A percentile compares a stretch with the other conserved stretches of the same genome.
Conservation (phyloP, 345 rosid species). For the Anacardium occidentale region DNA sequence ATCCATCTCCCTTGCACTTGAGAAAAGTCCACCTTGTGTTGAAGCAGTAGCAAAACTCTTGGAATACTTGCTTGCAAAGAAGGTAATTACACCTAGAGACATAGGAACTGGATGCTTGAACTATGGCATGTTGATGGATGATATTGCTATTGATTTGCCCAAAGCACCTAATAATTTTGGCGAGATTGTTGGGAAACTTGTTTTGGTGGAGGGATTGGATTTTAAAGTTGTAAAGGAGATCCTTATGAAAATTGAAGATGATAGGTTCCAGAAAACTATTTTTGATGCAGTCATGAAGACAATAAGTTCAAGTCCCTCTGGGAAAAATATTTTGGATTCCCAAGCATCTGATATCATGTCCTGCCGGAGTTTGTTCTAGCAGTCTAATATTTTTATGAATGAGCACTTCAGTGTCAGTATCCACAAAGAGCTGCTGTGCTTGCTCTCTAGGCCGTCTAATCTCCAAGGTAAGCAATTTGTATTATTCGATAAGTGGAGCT, state of each 20-base stretch:
- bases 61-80: slow-evolving; percentile 45
- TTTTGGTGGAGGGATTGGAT: slow-evolving; percentile 47
- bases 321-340: slow-evolving; percentile 42
- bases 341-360: slow-evolving; percentile 59
- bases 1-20: slow-evolving; percentile 69
- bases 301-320: slow-evolving; percentile 36
- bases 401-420: slow-evolving; percentile 7
- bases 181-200: slow-evolving; percentile 63
- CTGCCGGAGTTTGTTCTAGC: slow-evolving; percentile 52
- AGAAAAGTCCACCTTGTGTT: slow-evolving; percentile 61
- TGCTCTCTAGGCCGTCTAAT: slow-evolving; percentile 8
- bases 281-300: slow-evolving; percentile 49
- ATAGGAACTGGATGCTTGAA: slow-evolving; percentile 63
- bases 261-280: slow-evolving; percentile 49
- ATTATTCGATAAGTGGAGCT: slow-evolving; percentile 34
- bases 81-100: slow-evolving; percentile 48
- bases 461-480: slow-evolving; percentile 36
- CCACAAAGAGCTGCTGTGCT: slow-evolving; percentile 17
- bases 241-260: slow-evolving; percentile 67
- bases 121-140: slow-evolving; percentile 71
- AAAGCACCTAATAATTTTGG: slow-evolving; percentile 80
- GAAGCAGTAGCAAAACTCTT: slow-evolving; percentile 51
- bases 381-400: neutral
- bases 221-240: slow-evolving; percentile 58
- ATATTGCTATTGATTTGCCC: slow-evolving; percentile 80